Conservation (phyloP, 75 land plant species). For the Cupressus sempervirens region DNA sequence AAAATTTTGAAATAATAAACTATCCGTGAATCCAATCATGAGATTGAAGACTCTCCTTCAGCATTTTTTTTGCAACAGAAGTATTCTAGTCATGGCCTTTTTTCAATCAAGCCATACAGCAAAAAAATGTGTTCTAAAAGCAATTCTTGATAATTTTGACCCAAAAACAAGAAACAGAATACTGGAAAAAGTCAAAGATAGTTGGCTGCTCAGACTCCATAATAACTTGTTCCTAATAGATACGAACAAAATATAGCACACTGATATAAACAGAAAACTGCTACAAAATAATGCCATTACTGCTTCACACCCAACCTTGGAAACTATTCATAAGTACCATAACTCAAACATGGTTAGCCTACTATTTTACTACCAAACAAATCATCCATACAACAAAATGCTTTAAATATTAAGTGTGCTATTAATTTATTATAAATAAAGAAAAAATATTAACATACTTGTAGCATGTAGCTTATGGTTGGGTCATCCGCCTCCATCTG, state of each 20-base stretch:
- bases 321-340: neutral
- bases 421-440: neutral
- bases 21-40: neutral
- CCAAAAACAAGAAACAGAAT: neutral
- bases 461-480: slow-evolving; percentile 95
- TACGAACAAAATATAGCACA: neutral
- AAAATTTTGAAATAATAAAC: too few species aligned
- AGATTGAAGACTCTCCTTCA: neutral
- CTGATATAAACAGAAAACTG: neutral
- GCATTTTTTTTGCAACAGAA: neutral
- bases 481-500: slow-evolving; percentile 95
- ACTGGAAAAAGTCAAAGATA: neutral
- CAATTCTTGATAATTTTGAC: neutral
- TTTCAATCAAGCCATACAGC: neutral
- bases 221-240: neutral
- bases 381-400: neutral
- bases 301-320: neutral
- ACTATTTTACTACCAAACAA: neutral
- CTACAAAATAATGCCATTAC: neutral
- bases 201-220: neutral
- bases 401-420: neutral
- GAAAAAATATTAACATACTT: slow-evolving; percentile 38
- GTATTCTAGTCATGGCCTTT: neutral
- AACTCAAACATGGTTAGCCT: neutral
- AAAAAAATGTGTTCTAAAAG: neutral